These are phyloP conservation scores for Salinomyces thailandicus DNA, from an alignment of 2,329 filamentous ascomycete species.

Conservation along the genomic window DNA sequence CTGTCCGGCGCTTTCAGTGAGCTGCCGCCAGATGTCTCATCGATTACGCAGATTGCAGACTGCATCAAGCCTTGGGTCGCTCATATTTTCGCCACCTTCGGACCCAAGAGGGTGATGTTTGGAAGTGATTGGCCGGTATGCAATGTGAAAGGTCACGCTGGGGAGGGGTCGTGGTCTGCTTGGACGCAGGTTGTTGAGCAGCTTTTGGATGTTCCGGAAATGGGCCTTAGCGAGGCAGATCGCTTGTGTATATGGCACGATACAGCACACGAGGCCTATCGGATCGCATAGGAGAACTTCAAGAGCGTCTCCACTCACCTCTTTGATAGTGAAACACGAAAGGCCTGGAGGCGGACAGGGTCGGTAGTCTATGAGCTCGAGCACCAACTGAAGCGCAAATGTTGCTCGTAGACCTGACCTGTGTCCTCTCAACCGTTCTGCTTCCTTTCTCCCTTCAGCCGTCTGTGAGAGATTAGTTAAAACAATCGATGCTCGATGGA, in stretches of 20 bases:
- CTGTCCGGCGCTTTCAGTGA: constrained; percentile 80
- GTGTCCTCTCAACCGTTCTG: too few species aligned
- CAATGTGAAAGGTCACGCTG: constrained; percentile 52
- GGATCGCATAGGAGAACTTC: too few species aligned
- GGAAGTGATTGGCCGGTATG: constrained; percentile 92
- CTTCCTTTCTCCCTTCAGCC: too few species aligned
- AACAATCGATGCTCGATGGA: too few species aligned
- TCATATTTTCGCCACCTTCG: constrained; percentile 62
- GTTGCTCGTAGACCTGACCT: too few species aligned
- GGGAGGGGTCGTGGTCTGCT: constrained; percentile 56
- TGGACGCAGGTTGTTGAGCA: constrained; percentile 64
- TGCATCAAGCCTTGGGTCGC: constrained; percentile 61
- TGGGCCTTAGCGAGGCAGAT: constrained; percentile 48
- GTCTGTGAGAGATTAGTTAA: too few species aligned
- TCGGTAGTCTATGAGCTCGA: too few species aligned
- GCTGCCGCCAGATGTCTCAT: constrained; percentile 46
- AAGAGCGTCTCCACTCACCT: too few species aligned
- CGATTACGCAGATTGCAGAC: constrained; percentile 47
- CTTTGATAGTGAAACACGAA: too few species aligned
- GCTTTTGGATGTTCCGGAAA: constrained; percentile 40
- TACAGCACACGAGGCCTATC: constrained; percentile 63
- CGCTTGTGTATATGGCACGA: constrained; percentile 60
- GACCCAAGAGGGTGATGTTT: constrained; percentile 68
- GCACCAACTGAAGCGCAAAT: too few species aligned
- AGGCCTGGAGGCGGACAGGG: too few species aligned